Evolutionary conservation across 257 asterid genomes (phyloP).

Genomic region (Solanum corneliomulleri): DNA sequence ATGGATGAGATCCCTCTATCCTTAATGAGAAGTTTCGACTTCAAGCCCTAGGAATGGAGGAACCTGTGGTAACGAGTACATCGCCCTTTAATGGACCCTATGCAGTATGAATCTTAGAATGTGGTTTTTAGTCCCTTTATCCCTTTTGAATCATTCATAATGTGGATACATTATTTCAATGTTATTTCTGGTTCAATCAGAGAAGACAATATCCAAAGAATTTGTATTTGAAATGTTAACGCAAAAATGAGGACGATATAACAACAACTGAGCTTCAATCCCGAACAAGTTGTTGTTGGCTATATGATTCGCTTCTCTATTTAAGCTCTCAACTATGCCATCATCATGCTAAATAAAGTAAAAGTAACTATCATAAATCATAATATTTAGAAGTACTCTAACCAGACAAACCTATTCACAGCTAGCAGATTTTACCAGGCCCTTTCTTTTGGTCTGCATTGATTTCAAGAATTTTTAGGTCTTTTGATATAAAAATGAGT

Average conservation of each 20-base stretch:
- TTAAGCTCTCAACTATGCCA: background rate
- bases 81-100: background rate
- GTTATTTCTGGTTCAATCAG: background rate
- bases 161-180: background rate
- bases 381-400: background rate
- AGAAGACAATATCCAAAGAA: background rate
- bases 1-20: background rate
- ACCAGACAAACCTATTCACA: background rate
- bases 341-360: background rate
- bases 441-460: background rate
- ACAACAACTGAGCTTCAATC: background rate
- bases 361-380: background rate
- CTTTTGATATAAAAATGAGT: background rate
- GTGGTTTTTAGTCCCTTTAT: background rate
- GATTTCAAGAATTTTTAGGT: background rate
- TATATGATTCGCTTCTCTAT: background rate
- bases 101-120: background rate
- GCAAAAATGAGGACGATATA: background rate
- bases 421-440: background rate
- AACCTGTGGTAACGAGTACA: background rate
- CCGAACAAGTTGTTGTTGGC: background rate
- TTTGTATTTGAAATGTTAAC: background rate
- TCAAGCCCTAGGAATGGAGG: background rate
- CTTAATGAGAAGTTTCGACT: background rate
- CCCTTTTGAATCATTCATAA: background rate